Percentiles rank a stretch among this genome's conserved stretches.
phyloP scores from a whole-genome alignment of 371 early-diverging fungal genomes.

The Mortierella sp. region DNA sequence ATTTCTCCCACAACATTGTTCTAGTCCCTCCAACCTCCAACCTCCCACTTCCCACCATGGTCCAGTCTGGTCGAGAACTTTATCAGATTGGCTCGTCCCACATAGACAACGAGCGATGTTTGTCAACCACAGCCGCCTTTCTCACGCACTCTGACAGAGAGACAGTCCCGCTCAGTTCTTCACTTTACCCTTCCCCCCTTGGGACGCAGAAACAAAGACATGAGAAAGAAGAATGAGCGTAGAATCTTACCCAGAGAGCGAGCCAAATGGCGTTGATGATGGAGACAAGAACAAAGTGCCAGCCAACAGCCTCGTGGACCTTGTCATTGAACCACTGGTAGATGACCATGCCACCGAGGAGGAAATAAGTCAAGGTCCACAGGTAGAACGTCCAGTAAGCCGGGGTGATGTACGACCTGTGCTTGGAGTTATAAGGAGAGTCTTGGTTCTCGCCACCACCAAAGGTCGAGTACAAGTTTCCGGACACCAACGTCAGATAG shows the following conservation, averaged over 20 bases:
- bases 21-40: no score
- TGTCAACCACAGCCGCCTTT: no score
- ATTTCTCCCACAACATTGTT: no score
- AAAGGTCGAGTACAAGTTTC: slow-evolving; percentile 69
- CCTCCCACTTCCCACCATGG: no score
- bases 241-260: slow-evolving; percentile 63
- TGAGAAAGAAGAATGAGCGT: background rate
- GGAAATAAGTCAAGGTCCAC: slow-evolving; percentile 73
- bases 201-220: background rate
- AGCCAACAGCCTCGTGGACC: slow-evolving; percentile 72
- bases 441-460: slow-evolving; percentile 56
- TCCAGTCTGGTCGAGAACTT: no score
- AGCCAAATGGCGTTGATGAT: slow-evolving; percentile 70
- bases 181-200: background rate
- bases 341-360: slow-evolving; percentile 70
- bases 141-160: no score
- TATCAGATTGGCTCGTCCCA: no score
- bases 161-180: no score
- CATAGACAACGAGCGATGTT: no score
- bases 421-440: slow-evolving; percentile 41
- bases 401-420: slow-evolving; percentile 57
- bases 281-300: slow-evolving; percentile 74
- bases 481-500: slow-evolving; percentile 72
- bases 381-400: slow-evolving; percentile 55
- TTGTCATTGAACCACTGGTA: slow-evolving; percentile 75